Evolutionary conservation across 2,329 filamentous ascomycete species (phyloP).

Genomic region (Paraphaeosphaeria minitans): DNA sequence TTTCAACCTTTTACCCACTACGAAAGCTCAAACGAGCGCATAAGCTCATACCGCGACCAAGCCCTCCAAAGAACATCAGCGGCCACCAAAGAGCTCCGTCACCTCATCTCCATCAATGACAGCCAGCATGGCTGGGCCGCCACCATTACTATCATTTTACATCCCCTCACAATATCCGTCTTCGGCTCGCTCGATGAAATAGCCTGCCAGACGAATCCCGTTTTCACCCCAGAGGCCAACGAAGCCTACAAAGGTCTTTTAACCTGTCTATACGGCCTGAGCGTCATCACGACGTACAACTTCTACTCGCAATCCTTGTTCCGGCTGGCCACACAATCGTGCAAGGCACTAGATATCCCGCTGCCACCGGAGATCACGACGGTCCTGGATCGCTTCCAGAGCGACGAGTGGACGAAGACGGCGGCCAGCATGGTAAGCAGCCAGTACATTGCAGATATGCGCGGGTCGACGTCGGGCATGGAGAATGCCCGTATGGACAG

Average conservation of each 20-base stretch:
- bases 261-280: constrained; percentile 34
- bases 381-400: constrained; percentile 28
- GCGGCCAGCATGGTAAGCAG: constrained; percentile 34
- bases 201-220: constrained; percentile 11
- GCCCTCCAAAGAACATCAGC: constrained; percentile 21
- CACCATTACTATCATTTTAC: constrained; percentile 31
- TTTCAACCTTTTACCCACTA: constrained; percentile 29
- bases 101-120: constrained; percentile 32
- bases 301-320: constrained; percentile 39
- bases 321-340: constrained; percentile 35
- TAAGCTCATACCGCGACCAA: constrained; percentile 22
- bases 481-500: constrained; percentile 35
- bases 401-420: constrained; percentile 39
- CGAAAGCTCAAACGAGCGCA: constrained; percentile 16
- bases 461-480: constrained; percentile 18
- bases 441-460: constrained; percentile 37
- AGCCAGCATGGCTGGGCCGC: constrained; percentile 31
- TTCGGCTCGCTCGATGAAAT: constrained; percentile 37
- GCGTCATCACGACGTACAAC: constrained; percentile 27
- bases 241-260: constrained; percentile 34
- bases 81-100: constrained; percentile 30
- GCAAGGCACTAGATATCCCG: constrained; percentile 24
- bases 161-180: constrained; percentile 32
- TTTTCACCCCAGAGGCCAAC: constrained; percentile 14
- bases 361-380: constrained; percentile 29